A percentile compares a stretch with the other conserved stretches of the same genome.
phyloP scores from a whole-genome alignment of 148 eudicot genomes.

The Pharnaceum exiguum region DNA sequence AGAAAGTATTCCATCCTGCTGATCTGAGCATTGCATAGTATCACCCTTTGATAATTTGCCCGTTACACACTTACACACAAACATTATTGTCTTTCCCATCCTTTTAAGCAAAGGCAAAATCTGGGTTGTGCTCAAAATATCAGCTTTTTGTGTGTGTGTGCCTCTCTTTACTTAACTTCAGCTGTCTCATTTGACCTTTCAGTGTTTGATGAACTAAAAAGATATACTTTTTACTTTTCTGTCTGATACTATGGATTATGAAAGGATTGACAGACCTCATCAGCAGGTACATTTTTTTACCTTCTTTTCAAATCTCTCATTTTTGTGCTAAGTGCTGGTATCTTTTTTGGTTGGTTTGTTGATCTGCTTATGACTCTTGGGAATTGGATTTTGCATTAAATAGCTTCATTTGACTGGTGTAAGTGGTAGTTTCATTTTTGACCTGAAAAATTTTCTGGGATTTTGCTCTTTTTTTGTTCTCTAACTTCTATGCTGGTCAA shows the following conservation, averaged over 20 bases:
- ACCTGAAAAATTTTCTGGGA: not conserved
- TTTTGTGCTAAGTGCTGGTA: not conserved
- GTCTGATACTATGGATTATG: slow-evolving; percentile 20
- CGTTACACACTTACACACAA: slow-evolving; percentile 23
- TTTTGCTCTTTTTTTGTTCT: not conserved
- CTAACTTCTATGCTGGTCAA: not conserved
- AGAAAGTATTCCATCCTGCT: slow-evolving; percentile 17
- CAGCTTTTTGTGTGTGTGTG: not conserved
- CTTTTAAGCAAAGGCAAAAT: slow-evolving; percentile 2
- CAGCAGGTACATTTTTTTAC: not conserved
- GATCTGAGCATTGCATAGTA: slow-evolving; percentile 6
- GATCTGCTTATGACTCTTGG: too few species aligned
- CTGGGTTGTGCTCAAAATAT: slow-evolving; percentile 1
- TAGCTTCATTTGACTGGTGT: too few species aligned
- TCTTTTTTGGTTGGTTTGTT: too few species aligned
- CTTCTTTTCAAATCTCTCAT: not conserved
- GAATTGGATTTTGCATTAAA: too few species aligned
- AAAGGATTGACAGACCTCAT: slow-evolving; percentile 31
- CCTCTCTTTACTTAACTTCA: too few species aligned
- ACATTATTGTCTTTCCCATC: slow-evolving; percentile 10
- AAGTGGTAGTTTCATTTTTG: too few species aligned
- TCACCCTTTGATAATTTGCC: slow-evolving; percentile 15
- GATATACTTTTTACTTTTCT: too few species aligned
- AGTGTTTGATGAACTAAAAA: not conserved
- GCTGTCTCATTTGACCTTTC: too few species aligned